A percentile compares a stretch with the other conserved stretches of the same genome.
These are phyloP conservation scores for Geotrichum cucujoidarum DNA, from an alignment of 1,139 yeast species.

Conservation along the genomic window DNA sequence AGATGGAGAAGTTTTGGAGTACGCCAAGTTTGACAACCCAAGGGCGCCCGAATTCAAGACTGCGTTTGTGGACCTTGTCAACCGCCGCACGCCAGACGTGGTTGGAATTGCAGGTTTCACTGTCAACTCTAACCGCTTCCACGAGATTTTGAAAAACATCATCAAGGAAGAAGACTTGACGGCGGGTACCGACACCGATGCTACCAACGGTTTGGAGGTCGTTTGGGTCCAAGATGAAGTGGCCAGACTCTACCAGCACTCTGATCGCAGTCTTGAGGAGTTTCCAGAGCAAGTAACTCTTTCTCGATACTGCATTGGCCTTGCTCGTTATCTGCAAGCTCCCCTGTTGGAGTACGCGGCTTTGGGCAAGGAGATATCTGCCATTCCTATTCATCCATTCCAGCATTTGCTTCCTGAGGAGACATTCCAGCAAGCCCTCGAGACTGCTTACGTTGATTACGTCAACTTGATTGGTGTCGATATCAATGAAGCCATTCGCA, in stretches of 20 bases:
- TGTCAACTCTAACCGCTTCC: slow-evolving; percentile 61
- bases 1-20: slow-evolving; percentile 71
- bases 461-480: slow-evolving; percentile 91
- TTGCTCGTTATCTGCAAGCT: slow-evolving; percentile 86
- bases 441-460: slow-evolving; percentile 81
- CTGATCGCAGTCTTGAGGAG: slow-evolving; percentile 69
- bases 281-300: slow-evolving; percentile 83
- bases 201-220: slow-evolving; percentile 48
- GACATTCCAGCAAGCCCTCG: slow-evolving; percentile 59
- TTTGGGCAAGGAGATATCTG: slow-evolving; percentile 64
- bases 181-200: slow-evolving; percentile 49
- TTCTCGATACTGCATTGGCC: slow-evolving; percentile 79
- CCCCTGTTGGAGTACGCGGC: slow-evolving; percentile 87
- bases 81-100: slow-evolving; percentile 68
- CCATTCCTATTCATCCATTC: slow-evolving; percentile 68
- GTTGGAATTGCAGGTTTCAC: slow-evolving; percentile 86
- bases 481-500: slow-evolving; percentile 81
- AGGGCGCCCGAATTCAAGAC: slow-evolving; percentile 53
- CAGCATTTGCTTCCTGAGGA: slow-evolving; percentile 70
- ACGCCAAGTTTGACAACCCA: slow-evolving; percentile 74
- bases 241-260: slow-evolving; percentile 80
- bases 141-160: slow-evolving; percentile 53
- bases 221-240: slow-evolving; percentile 92
- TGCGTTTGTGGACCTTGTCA: slow-evolving; percentile 52
- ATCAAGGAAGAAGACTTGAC: slow-evolving; percentile 50